Evolutionary conservation across 306 rosid species (phyloP).

Genomic region (Prunus salicina): DNA sequence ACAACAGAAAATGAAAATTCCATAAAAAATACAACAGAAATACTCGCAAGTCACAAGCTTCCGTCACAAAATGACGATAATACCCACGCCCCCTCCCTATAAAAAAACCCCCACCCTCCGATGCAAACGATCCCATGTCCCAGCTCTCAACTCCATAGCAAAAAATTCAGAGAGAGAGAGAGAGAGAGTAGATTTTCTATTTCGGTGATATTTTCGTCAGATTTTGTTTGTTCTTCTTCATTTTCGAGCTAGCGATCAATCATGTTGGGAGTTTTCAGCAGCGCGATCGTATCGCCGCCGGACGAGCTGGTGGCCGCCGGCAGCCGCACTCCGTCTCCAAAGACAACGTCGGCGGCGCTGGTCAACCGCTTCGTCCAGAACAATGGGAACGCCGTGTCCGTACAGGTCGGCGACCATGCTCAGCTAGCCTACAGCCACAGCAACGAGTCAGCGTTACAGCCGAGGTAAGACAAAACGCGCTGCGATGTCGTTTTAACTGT

Average conservation of each 20-base stretch:
- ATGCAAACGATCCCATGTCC: conserved; percentile 10
- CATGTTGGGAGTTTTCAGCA: conserved; percentile 89
- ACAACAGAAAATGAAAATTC: not conserved
- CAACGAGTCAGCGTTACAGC: conserved; percentile 58
- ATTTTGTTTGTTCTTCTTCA: not conserved
- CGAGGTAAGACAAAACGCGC: conserved; percentile 54
- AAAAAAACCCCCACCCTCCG: conserved; percentile 1
- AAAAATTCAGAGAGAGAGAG: too few relatives aligned
- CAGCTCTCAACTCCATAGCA: not conserved
- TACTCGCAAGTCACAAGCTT: not conserved
- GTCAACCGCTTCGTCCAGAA: conserved; percentile 54
- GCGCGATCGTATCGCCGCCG: conserved; percentile 77
- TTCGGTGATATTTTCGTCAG: not conserved
- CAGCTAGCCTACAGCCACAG: conserved; percentile 72
- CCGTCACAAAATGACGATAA: not conserved
- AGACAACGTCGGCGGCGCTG: conserved; percentile 52
- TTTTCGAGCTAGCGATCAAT: not conserved
- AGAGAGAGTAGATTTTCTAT: not conserved
- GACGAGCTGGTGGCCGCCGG: conserved; percentile 93
- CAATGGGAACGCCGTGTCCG: conserved; percentile 57
- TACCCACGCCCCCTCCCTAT: conserved; percentile 34
- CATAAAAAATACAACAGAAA: not conserved
- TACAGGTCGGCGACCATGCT: conserved; percentile 66
- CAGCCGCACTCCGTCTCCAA: conserved; percentile 88
- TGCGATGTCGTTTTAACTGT: not conserved